Conservation (phyloP, 176 grass and related monocot genomes). For the Aegilops tauschii region DNA sequence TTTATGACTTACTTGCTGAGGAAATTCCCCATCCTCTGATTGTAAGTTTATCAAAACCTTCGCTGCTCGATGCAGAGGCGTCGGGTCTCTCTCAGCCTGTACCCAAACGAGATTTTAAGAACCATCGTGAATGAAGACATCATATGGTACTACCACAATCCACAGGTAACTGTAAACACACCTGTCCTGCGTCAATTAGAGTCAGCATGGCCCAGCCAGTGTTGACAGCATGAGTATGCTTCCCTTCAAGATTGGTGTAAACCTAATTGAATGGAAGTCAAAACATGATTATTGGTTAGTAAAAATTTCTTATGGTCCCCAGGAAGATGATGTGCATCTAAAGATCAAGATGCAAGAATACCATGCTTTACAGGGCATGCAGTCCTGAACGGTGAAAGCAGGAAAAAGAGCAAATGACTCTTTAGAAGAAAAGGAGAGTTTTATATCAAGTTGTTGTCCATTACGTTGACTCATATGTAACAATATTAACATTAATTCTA, state of each 20-base stretch:
- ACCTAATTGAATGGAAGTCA: conserved; percentile 55
- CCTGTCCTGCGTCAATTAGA: conserved; percentile 89
- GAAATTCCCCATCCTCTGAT: conserved; percentile 78
- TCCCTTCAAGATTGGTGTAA: conserved; percentile 84
- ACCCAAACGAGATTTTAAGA: neutral
- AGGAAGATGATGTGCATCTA: neutral
- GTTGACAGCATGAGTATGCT: conserved; percentile 74
- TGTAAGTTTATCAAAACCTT: conserved; percentile 80
- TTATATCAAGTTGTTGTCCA: neutral
- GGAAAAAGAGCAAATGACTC: too few species aligned
- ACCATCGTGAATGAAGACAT: neutral
- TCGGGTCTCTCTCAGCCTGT: conserved; percentile 77
- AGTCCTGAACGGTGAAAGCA: too few species aligned
- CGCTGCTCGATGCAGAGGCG: conserved; percentile 69
- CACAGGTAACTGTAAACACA: conserved; percentile 25
- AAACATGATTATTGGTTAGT: neutral
- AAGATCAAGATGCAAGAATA: neutral
- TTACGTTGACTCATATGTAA: neutral
- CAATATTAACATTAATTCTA: neutral
- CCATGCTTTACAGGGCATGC: neutral
- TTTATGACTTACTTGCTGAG: conserved; percentile 75
- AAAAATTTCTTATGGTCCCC: neutral
- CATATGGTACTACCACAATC: neutral
- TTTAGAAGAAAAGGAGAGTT: too few species aligned
- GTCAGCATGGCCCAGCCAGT: conserved; percentile 87